These are phyloP conservation scores for Priceomyces fermenticarens DNA, from an alignment of 805 yeast genomes.

Conservation along the genomic window DNA sequence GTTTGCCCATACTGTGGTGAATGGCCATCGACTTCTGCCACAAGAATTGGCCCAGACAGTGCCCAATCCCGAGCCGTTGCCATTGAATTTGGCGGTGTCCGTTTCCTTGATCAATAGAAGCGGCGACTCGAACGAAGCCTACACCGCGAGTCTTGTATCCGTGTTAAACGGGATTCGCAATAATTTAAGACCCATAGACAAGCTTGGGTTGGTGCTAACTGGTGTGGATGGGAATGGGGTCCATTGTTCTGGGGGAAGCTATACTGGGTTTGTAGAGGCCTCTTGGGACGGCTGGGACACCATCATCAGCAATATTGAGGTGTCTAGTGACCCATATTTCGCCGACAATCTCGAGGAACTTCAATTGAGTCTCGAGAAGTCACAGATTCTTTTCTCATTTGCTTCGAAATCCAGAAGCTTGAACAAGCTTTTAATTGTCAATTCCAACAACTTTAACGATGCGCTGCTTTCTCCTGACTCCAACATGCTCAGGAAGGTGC, in stretches of 20 bases:
- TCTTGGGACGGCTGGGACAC: constrained; percentile 51
- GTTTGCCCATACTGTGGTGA: constrained; percentile 33
- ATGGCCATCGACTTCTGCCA: constrained; percentile 42
- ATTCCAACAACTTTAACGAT: constrained; percentile 5
- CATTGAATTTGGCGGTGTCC: constrained; percentile 42
- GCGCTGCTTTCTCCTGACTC: not conserved
- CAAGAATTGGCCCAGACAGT: constrained; percentile 33
- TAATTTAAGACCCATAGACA: constrained; percentile 35
- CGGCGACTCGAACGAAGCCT: constrained; percentile 22
- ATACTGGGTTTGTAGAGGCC: constrained; percentile 43
- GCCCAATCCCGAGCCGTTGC: constrained; percentile 37
- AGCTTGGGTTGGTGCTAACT: constrained; percentile 45
- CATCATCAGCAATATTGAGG: constrained; percentile 34
- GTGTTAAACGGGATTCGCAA: constrained; percentile 23
- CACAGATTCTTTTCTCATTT: constrained; percentile 24
- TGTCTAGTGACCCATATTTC: constrained; percentile 17
- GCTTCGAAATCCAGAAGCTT: constrained; percentile 9
- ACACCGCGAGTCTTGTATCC: constrained; percentile 18
- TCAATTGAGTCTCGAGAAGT: constrained; percentile 22
- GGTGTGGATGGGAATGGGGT: constrained; percentile 44
- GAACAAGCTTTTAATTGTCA: constrained; percentile 15
- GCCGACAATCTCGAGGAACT: constrained; percentile 20
- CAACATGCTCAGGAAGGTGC: not conserved
- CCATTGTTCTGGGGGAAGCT: constrained; percentile 38
- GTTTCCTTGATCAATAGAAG: constrained; percentile 37